These are phyloP conservation scores for Citrus trifoliata DNA, from an alignment of 345 rosid genomes.

Conservation along the genomic window DNA sequence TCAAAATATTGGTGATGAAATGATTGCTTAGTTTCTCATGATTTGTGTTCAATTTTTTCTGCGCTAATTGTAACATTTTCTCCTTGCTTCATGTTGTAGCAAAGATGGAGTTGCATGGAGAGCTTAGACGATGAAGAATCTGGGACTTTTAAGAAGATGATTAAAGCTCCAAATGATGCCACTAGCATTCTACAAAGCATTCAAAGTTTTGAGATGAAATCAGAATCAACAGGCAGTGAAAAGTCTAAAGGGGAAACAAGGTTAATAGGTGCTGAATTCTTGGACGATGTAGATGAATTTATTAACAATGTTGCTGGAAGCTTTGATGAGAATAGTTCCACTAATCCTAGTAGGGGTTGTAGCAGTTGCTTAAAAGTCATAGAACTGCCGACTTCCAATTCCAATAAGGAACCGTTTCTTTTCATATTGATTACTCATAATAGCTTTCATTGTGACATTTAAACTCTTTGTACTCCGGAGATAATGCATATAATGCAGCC, in stretches of 20 bases:
- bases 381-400: not conserved
- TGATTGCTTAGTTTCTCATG: not conserved
- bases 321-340: constrained; percentile 12
- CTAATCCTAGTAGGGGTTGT: not conserved
- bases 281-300: constrained; percentile 12
- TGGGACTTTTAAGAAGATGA: not conserved
- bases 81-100: not conserved
- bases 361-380: not conserved
- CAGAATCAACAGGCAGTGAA: not conserved
- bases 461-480: not conserved
- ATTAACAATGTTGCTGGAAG: not conserved
- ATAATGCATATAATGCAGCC: not conserved
- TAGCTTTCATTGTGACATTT: not conserved
- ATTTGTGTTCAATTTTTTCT: not conserved
- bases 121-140: not conserved
- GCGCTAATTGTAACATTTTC: not conserved
- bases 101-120: not conserved
- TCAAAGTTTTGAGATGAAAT: not conserved
- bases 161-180: not conserved
- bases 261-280: not conserved
- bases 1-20: not conserved
- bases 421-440: not conserved
- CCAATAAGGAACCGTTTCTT: not conserved
- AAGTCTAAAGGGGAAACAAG: not conserved
- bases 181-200: constrained; percentile 3